Conservation (phyloP, 306 rosid species). For the Malus sylvestris region DNA sequence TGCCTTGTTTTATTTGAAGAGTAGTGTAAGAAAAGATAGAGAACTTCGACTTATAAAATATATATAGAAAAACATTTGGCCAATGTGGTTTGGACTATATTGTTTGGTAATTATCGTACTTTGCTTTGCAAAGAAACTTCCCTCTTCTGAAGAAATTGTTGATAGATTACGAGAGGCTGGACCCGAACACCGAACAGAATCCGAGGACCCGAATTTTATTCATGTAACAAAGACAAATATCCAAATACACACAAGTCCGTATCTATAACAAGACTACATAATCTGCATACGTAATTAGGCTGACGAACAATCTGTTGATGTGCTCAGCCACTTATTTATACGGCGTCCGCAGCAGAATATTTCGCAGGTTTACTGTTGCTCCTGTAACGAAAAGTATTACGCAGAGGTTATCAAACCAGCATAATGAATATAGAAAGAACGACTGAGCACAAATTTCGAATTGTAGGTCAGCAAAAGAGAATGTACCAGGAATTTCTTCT, state of each 20-base stretch:
- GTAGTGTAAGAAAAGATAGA: no score
- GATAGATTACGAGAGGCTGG: no score
- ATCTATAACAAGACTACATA: neutral
- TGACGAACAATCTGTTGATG: neutral
- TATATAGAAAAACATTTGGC: no score
- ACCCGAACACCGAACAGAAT: no score
- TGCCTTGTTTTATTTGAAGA: neutral
- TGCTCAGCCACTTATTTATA: neutral
- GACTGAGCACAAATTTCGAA: neutral
- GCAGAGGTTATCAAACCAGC: neutral
- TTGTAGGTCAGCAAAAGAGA: neutral
- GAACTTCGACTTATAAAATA: no score
- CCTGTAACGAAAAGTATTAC: conserved; percentile 18
- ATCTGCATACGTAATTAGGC: neutral
- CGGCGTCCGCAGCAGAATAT: neutral
- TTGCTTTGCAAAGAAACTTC: no score
- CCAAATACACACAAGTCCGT: neutral
- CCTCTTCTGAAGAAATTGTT: no score
- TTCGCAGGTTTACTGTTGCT: conserved; percentile 27
- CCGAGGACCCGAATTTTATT: neutral
- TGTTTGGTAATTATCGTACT: no score
- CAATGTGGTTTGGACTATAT: no score
- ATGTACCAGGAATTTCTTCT: conserved; percentile 46
- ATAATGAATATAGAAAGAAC: neutral
- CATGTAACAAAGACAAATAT: neutral